phyloP scores from a whole-genome alignment of 371 early-diverging fungal genomes.

The Saksenaea vasiformis region DNA sequence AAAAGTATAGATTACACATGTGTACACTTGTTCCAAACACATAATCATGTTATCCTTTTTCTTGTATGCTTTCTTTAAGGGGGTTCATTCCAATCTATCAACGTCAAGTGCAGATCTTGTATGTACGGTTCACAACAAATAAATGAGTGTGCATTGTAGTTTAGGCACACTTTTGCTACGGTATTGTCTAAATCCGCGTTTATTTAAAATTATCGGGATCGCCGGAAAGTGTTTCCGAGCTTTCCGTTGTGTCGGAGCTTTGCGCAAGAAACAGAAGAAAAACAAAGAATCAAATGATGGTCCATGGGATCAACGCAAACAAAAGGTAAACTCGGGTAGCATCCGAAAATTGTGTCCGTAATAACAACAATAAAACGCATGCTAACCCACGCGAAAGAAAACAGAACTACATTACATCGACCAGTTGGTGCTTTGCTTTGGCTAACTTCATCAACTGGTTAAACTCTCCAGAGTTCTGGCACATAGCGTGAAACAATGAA shows the following conservation, averaged over 20 bases:
- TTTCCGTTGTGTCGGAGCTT: background rate
- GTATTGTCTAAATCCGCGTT: background rate
- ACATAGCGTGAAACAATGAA: constrained; percentile 26
- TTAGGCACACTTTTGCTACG: too few species aligned
- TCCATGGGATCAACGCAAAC: background rate
- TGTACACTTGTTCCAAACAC: too few species aligned
- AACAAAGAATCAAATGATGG: background rate
- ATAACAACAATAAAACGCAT: background rate
- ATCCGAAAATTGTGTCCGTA: background rate
- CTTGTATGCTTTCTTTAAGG: too few species aligned
- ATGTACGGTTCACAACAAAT: too few species aligned
- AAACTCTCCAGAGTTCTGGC: constrained; percentile 47
- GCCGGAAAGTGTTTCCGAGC: background rate
- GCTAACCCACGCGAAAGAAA: background rate
- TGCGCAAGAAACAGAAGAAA: background rate
- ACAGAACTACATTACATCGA: background rate
- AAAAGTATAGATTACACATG: background rate
- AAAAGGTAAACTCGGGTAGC: background rate
- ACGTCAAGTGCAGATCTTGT: too few species aligned
- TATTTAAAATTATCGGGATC: constrained; percentile 2
- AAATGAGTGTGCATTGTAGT: too few species aligned
- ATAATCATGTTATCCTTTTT: too few species aligned
- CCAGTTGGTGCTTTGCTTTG: background rate
- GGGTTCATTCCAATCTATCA: too few species aligned
- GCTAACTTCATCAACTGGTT: background rate